phyloP scores from a whole-genome alignment of 768 basidiomycete species.

The Macrolepiota dolichaula region DNA sequence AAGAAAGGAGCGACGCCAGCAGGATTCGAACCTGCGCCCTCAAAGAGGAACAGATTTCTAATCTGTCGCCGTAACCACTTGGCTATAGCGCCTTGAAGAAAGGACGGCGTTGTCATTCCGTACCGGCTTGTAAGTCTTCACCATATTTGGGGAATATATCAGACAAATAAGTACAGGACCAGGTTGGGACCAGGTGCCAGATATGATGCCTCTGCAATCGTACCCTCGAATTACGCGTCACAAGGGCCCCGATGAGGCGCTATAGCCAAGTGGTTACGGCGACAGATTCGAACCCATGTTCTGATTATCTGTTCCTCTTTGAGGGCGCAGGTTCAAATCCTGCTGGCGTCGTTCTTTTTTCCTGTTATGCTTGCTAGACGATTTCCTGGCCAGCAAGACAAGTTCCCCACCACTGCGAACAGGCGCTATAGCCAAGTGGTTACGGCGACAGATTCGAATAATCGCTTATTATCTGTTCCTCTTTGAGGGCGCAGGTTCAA shows the following conservation, averaged over 20 bases:
- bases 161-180: too few species aligned
- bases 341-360: constrained; percentile 14
- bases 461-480: constrained; percentile 50
- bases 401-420: neutral
- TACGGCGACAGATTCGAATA: constrained; percentile 73
- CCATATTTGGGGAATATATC: too few species aligned
- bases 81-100: constrained; percentile 65
- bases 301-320: constrained; percentile 59
- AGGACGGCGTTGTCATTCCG: too few species aligned
- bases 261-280: constrained; percentile 81
- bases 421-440: constrained; percentile 79
- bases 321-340: constrained; percentile 54
- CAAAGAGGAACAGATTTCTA: constrained; percentile 71
- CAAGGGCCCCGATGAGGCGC: constrained; percentile 35
- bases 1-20: constrained; percentile 14
- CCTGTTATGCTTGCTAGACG: too few species aligned
- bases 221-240: neutral
- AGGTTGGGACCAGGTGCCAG: neutral
- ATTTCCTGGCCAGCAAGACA: too few species aligned
- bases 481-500: constrained; percentile 62
- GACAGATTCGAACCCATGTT: constrained; percentile 58
- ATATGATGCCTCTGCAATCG: neutral
- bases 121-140: too few species aligned
- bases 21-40: constrained; percentile 52
- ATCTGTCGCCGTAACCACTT: constrained; percentile 81